Base-by-base conservation (phyloP, 371 early-diverging fungal genomes). In the Actinomucor elegans region DNA sequence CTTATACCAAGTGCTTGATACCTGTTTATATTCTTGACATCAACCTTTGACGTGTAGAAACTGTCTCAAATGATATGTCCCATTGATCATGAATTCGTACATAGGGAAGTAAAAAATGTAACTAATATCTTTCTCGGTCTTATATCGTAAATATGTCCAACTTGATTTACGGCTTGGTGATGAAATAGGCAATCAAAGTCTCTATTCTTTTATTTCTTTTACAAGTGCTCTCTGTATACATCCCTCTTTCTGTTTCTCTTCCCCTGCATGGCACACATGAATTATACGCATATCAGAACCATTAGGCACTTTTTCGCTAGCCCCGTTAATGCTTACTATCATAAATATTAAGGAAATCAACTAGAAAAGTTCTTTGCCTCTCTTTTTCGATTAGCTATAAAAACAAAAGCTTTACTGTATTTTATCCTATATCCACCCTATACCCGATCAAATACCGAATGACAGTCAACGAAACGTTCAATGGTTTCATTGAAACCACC, bases 401-500 rank as follows among this genome's bases (percentile, higher is more conserved):
- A 24, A 24, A 18, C 26, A 24, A 24, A n/a, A 33, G 23, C 21
- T 20, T 24, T 15, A 31, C 11, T 31, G 9, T 2, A 33, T 23
- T 32, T 12, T 23, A n/a, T 18, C 15, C 14, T 20, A 33, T 18
- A 46, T 35, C 24, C 41, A 41, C 24, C 41, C 5, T 41, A 41
- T 41, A 41, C 41, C 41, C 23, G 10, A 23, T 41, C 14, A 34
- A 18, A 28, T 5, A 43, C 15, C 21, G n/a, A n/a, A 75, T 75
- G 75, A 46, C 69, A 12, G 59, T 66, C 14, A 61, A 52, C 31
- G 71, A 71, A 60, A 79, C 79, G 11, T 82, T 77, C 48, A 67
- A 71, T 56, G 84, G 83, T 11, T 75, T 67, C 57, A 61, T 90
- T 29, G 69, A 73, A 37, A 77, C 77, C 7, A 83, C 89, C 0